These are phyloP conservation scores for Mrakia gelida DNA, from an alignment of 768 basidiomycete species.

Conservation along the genomic window DNA sequence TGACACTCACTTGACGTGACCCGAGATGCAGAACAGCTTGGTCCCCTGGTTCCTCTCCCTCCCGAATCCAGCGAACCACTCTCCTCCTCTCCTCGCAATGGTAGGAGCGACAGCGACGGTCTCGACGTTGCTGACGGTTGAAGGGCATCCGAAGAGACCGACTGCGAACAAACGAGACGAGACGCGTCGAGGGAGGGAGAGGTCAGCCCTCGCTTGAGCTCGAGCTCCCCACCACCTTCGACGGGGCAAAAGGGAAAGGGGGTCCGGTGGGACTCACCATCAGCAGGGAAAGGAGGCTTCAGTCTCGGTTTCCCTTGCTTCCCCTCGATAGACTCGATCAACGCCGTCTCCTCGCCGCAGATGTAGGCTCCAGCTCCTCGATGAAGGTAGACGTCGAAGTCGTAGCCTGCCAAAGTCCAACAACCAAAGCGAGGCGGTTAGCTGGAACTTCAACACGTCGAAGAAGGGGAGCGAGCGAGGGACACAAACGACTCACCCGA, in stretches of 20 bases:
- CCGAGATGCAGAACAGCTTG: slow-evolving; percentile 94
- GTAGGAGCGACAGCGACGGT: slow-evolving; percentile 97
- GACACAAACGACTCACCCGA: slow-evolving; percentile 52
- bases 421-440: background rate
- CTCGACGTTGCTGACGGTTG: slow-evolving; percentile 97
- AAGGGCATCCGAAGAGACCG: slow-evolving; percentile 93
- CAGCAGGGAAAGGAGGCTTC: slow-evolving; percentile 98
- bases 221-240: too few relatives aligned
- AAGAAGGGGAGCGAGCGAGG: background rate
- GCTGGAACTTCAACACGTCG: background rate
- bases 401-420: slow-evolving; percentile 48
- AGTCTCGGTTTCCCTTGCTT: slow-evolving; percentile 97
- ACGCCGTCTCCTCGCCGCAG: slow-evolving; percentile 95
- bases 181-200: background rate
- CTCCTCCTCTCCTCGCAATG: slow-evolving; percentile 78
- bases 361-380: slow-evolving; percentile 92
- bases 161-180: slow-evolving; percentile 48
- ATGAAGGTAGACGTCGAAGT: slow-evolving; percentile 98
- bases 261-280: slow-evolving; percentile 41
- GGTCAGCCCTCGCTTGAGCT: background rate
- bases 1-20: slow-evolving; percentile 70
- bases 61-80: slow-evolving; percentile 92
- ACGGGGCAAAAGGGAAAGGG: too few relatives aligned
- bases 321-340: slow-evolving; percentile 94
- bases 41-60: slow-evolving; percentile 89